Evolutionary conservation across 1,284 basidiomycete genomes (phyloP), one percentile per base, ranked within the genome.

Genomic region (Malassezia brasiliensis): DNA sequence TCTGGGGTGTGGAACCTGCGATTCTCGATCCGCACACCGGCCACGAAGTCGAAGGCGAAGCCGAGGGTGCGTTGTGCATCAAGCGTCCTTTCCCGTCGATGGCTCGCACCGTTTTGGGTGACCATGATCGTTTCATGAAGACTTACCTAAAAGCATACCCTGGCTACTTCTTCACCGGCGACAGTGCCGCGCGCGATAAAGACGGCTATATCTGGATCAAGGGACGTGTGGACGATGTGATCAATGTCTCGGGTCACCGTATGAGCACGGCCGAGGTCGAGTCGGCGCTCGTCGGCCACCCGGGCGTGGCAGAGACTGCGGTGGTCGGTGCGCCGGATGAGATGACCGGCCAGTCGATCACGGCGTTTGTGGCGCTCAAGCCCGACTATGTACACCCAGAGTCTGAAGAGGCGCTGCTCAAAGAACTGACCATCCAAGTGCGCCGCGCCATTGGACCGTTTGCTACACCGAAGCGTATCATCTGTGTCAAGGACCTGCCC

Each of bases 191-290:
- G 22, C 83, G 91, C 44, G 94, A 98, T 75, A 83, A 87, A 69
- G 85, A 98, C 69, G 93, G 93, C 6, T 98, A 98, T 78, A 87
- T 75, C 59, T 76, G 73, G 75, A 96, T 98, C 78, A 91, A 90
- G 78, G 93, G 93, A 50, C 85, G 93, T 68, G 85, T 98, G 40
- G 93, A 98, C 77, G 90, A 88, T 85, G 71, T 77, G 30, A 76
- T 77, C 68, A 69, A 85, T 77, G 65, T 68, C 7, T 94, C 93
- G 36, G 94, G 93, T 3, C 93, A 98, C 77, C 86, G 94, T 74
- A 80, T 98, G 52, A 93, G 88, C 38, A 98, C 93, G 0, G 91
- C 93, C 56, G 93, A 98, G 78, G 93, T 98, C 65, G 93, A 98
- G 79, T 89, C 87, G 5, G 91, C 91, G 3, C 81, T 98, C 49